Evolutionary conservation across 257 asterid species (phyloP).

Genomic region (Coffea canephora): DNA sequence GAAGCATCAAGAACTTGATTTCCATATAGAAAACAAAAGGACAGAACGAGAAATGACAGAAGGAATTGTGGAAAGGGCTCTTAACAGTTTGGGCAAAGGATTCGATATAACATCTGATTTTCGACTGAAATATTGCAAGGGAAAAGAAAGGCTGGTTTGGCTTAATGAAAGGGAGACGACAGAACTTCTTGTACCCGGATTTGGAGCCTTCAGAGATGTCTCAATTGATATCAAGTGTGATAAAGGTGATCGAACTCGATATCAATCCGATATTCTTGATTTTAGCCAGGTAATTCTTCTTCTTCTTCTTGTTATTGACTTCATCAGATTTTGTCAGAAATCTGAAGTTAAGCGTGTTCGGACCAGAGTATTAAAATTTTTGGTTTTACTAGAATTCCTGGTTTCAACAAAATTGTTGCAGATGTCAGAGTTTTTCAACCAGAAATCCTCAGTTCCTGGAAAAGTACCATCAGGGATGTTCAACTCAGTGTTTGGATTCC

Average conservation of each 20-base stretch:
- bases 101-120: constrained; percentile 74
- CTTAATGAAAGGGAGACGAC: constrained; percentile 53
- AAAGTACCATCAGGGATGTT: constrained; percentile 82
- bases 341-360: too few relatives aligned
- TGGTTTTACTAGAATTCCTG: neutral
- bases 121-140: constrained; percentile 82
- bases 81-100: constrained; percentile 81
- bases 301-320: neutral
- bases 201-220: constrained; percentile 46
- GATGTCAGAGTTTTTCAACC: constrained; percentile 92
- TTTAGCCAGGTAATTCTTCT: constrained; percentile 59
- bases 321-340: too few relatives aligned
- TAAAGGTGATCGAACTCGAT: constrained; percentile 85
- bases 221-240: constrained; percentile 73
- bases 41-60: constrained; percentile 1
- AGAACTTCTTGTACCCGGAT: constrained; percentile 58
- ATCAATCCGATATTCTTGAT: constrained; percentile 73
- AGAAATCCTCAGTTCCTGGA: constrained; percentile 64
- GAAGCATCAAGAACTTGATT: neutral
- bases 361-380: too few relatives aligned
- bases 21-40: neutral
- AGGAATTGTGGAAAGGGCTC: constrained; percentile 57
- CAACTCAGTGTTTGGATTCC: constrained; percentile 84
- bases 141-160: constrained; percentile 48
- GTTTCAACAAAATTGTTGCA: constrained; percentile 18